These are phyloP conservation scores for Gymnopilus junonius DNA, from an alignment of 768 basidiomycete species.

Conservation along the genomic window DNA sequence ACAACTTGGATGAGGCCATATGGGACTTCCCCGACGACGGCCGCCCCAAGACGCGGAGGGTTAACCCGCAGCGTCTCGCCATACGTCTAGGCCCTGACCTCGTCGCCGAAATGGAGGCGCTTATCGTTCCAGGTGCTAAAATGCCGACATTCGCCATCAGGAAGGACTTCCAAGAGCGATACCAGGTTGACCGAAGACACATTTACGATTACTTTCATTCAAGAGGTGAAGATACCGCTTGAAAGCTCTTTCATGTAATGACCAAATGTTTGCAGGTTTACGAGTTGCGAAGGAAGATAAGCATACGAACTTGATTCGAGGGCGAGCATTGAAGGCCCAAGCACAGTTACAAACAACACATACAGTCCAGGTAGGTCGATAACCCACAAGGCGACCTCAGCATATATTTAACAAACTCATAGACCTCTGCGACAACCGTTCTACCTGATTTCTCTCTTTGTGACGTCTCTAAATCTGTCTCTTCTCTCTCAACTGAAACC, in stretches of 20 bases:
- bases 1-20: conserved; percentile 22
- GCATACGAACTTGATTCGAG: conserved; percentile 54
- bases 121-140: conserved; percentile 71
- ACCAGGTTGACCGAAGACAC: conserved; percentile 71
- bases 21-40: conserved; percentile 38
- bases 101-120: conserved; percentile 73
- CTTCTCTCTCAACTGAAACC: not conserved
- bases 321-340: conserved; percentile 40
- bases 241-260: conserved; percentile 29
- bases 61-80: conserved; percentile 75
- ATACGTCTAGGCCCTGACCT: conserved; percentile 66
- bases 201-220: conserved; percentile 83
- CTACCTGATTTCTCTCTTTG: conserved; percentile 12
- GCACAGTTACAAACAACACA: conserved; percentile 16
- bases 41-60: conserved; percentile 51
- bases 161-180: conserved; percentile 72
- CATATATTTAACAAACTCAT: conserved; percentile 6
- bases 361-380: conserved; percentile 12
- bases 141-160: conserved; percentile 78
- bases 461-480: conserved; percentile 4
- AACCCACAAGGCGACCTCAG: not conserved
- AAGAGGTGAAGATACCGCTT: conserved; percentile 55
- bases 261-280: conserved; percentile 38
- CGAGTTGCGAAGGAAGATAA: conserved; percentile 70
- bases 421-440: conserved; percentile 8